Evolutionary conservation across 805 yeast species (phyloP).

Genomic region (Metschnikowia cerradonensis): DNA sequence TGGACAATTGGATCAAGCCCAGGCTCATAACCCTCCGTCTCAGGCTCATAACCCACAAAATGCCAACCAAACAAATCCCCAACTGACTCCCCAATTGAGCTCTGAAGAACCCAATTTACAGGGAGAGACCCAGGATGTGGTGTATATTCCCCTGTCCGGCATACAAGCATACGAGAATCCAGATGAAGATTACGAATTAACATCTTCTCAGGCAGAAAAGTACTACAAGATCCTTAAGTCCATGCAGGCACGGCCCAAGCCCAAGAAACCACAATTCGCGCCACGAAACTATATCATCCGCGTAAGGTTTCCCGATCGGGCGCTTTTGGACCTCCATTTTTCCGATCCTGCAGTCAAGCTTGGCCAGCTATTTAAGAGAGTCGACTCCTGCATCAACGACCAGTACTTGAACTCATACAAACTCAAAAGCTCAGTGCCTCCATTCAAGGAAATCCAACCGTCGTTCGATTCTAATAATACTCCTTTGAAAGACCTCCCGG

Average conservation of each 20-base stretch:
- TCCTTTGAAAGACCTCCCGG: slow-evolving; percentile 25
- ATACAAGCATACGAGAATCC: slow-evolving; percentile 33
- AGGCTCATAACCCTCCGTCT: too few relatives aligned
- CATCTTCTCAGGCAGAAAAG: slow-evolving; percentile 33
- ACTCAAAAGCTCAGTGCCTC: slow-evolving; percentile 36
- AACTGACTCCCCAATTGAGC: too few relatives aligned
- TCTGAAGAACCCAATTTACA: too few relatives aligned
- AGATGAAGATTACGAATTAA: slow-evolving; percentile 39
- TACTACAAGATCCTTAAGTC: slow-evolving; percentile 33
- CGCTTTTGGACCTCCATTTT: slow-evolving; percentile 34
- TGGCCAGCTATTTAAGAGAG: slow-evolving; percentile 34
- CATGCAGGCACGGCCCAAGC: slow-evolving; percentile 18
- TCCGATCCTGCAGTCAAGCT: slow-evolving; percentile 24
- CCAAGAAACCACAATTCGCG: slow-evolving; percentile 9
- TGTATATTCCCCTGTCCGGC: slow-evolving; percentile 11
- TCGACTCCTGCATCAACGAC: slow-evolving; percentile 31
- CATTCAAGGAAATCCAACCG: slow-evolving; percentile 28
- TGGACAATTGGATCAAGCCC: too few relatives aligned
- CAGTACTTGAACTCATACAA: slow-evolving; percentile 27
- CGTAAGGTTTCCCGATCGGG: slow-evolving; percentile 37
- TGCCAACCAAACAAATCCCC: too few relatives aligned
- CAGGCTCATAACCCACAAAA: too few relatives aligned
- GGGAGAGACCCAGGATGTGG: slow-evolving; percentile 7
- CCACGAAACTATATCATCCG: slow-evolving; percentile 32
- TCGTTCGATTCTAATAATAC: slow-evolving; percentile 27